Conservation (phyloP, 305 asterid genomes). For the Fraxinus dipetala region DNA sequence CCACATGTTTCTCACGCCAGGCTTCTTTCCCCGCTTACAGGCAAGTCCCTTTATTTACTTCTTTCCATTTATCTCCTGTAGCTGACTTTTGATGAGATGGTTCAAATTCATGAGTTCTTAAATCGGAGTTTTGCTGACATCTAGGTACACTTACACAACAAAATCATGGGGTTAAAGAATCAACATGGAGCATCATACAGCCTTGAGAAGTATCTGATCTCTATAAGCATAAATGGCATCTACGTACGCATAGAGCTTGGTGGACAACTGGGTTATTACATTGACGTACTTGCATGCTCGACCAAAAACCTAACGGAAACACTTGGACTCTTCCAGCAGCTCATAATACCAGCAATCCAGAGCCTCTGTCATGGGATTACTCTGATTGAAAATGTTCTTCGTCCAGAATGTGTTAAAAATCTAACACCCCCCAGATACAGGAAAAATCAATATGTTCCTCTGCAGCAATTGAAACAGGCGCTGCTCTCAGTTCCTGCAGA, state of each 20-base stretch:
- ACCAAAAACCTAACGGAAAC: slow-evolving; percentile 68
- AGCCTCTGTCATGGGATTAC: slow-evolving; percentile 58
- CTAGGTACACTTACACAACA: slow-evolving; percentile 81
- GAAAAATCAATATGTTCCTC: slow-evolving; percentile 47
- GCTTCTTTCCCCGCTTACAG: slow-evolving; percentile 86
- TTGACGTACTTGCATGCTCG: slow-evolving; percentile 83
- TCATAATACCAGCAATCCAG: slow-evolving; percentile 65
- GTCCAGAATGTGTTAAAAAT: slow-evolving; percentile 67
- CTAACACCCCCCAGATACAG: slow-evolving; percentile 67
- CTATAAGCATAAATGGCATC: slow-evolving; percentile 63
- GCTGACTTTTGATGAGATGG: background rate
- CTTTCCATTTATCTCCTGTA: background rate
- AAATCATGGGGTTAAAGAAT: slow-evolving; percentile 52
- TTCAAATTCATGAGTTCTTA: background rate
- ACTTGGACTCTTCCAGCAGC: slow-evolving; percentile 71
- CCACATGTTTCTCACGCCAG: slow-evolving; percentile 66
- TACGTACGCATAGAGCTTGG: slow-evolving; percentile 75
- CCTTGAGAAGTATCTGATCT: slow-evolving; percentile 69
- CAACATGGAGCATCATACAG: slow-evolving; percentile 78
- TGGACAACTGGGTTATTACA: slow-evolving; percentile 56
- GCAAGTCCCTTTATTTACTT: slow-evolving; percentile 30
- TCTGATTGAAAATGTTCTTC: slow-evolving; percentile 60
- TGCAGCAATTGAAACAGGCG: slow-evolving; percentile 62
- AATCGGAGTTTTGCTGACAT: slow-evolving; percentile 9
- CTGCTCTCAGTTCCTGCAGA: slow-evolving; percentile 85